phyloP scores from a whole-genome alignment of 805 yeast genomes.

The Suhomyces prunicola region DNA sequence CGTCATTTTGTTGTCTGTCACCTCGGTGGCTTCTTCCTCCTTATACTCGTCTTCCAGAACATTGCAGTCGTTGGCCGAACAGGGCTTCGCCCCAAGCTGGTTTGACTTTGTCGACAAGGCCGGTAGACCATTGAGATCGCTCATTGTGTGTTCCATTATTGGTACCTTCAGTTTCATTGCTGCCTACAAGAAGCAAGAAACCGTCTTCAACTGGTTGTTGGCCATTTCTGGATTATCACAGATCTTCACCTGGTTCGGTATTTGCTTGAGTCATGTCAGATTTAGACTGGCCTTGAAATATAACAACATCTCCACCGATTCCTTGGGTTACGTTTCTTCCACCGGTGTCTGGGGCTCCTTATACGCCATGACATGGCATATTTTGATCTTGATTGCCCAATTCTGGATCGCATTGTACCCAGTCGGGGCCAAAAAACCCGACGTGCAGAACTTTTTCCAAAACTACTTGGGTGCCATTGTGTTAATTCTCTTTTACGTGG shows the following conservation, averaged over 20 bases:
- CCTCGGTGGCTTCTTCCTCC: conserved; percentile 42
- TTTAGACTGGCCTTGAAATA: conserved; percentile 38
- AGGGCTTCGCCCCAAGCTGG: conserved; percentile 38
- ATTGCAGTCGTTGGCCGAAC: conserved; percentile 41
- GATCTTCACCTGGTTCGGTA: conserved; percentile 42
- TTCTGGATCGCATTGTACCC: conserved; percentile 46
- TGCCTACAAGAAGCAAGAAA: conserved; percentile 36
- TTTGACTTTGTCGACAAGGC: conserved; percentile 40
- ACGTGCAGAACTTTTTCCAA: conserved; percentile 30
- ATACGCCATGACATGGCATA: conserved; percentile 30
- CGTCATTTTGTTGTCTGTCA: conserved; percentile 38
- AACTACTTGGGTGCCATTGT: conserved; percentile 33
- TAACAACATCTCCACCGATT: conserved; percentile 23
- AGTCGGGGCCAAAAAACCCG: conserved; percentile 22
- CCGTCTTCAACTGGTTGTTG: conserved; percentile 42
- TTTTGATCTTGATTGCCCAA: conserved; percentile 38
- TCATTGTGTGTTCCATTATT: conserved; percentile 29
- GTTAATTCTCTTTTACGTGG: conserved; percentile 27
- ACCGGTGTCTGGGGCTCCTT: conserved; percentile 42
- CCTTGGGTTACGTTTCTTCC: conserved; percentile 35
- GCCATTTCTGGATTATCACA: conserved; percentile 42
- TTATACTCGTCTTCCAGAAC: conserved; percentile 43
- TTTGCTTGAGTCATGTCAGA: conserved; percentile 39
- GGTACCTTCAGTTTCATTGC: conserved; percentile 42
- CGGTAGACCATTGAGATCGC: conserved; percentile 42